These are phyloP conservation scores for Castanospermum australe DNA, from an alignment of 306 rosid genomes.

Conservation along the genomic window DNA sequence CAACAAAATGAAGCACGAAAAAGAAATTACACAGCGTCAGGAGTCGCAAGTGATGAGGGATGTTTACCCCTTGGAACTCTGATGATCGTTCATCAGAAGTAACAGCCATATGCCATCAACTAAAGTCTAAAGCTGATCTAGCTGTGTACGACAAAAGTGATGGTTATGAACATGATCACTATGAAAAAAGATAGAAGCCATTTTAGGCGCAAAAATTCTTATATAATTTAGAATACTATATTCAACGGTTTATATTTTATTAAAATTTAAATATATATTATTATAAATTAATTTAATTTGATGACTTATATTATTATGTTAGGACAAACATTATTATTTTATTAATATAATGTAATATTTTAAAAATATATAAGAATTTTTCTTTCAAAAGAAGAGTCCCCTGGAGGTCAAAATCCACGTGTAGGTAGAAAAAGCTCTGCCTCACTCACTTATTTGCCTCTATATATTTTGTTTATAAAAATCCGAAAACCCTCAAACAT, in stretches of 20 bases:
- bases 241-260: no score
- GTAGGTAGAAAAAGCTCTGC: background rate
- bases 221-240: no score
- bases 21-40: background rate
- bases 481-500: conserved; percentile 31
- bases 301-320: no score
- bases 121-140: conserved; percentile 12
- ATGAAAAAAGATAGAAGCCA: no score
- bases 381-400: no score
- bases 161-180: no score
- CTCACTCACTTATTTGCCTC: background rate
- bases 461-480: background rate
- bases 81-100: conserved; percentile 26
- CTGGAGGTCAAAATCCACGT: conserved; percentile 29
- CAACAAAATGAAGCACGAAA: conserved; percentile 6
- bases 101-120: conserved; percentile 25
- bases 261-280: no score
- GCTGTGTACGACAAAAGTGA: background rate
- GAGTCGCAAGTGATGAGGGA: conserved; percentile 23
- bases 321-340: no score
- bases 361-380: no score
- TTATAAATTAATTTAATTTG: no score
- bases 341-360: no score
- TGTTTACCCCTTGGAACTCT: conserved; percentile 18
- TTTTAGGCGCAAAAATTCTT: no score